Base-by-base conservation (phyloP, 2,329 filamentous ascomycete species). In the Epicoccum sorghinum region DNA sequence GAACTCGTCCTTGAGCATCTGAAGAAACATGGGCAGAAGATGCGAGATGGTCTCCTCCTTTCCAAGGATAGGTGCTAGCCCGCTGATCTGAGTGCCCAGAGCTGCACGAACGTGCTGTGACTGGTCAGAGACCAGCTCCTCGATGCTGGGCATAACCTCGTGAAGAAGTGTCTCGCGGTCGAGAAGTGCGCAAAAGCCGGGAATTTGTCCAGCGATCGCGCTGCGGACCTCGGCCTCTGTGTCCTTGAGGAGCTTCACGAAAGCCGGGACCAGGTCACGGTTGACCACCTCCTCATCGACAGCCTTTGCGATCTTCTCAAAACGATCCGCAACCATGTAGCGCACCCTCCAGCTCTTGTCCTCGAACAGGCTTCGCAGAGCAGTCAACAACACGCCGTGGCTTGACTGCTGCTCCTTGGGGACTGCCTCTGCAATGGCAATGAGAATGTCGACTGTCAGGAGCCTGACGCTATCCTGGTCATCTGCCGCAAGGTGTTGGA, bases 1-100 rank as follows among this genome's bases (percentile, higher is more conserved):
- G 77, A 97, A 98, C 73, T 99, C 95, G 70, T 99, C 95, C 83
- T 98, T 99, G 68, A 99, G 87, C 95, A 99, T 99, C 76, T 96
- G 91, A 48, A 99, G 83, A 78, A 99, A 98, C 93, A 99, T 99
- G 48, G 95, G 95, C 39, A 99, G 85, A 39, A 99, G 86, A 75
- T 99, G 95, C 66, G 95, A 89, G 64, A 96, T 98, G 27, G 95
- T 99, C 77, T 98, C 93, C 78, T 99, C 91, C 79, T 98, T 98
- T 78, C 95, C 95, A 63, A 99, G 85, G 64, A 99, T 97, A 5
- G 95, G 95, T 39, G 95, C 95, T 66, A 99, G 85, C 35, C 95
- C 95, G 72, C 93, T 97, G 74, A 99, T 97, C 75, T 99, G 93
- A 54, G 91, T 98, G 65, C 93, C 95, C 59, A 99, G 86, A 43